phyloP scores from a whole-genome alignment of 176 grass and related monocot species.

The Secale cereale region DNA sequence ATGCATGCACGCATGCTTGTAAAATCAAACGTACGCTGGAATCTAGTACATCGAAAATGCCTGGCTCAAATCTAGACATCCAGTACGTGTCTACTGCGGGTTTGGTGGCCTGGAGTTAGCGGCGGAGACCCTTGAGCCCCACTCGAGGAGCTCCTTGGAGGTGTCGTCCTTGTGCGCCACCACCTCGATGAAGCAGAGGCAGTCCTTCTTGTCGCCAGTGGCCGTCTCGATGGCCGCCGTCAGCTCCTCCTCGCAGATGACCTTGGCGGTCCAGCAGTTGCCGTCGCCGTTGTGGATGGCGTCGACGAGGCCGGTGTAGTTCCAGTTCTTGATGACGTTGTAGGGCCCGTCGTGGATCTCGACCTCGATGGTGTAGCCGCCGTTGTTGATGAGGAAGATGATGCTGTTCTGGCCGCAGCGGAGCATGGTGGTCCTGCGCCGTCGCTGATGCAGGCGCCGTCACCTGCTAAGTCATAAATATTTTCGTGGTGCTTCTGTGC shows the following conservation, averaged over 20 bases:
- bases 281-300: constrained; percentile 49
- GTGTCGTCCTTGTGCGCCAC: constrained; percentile 64
- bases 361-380: constrained; percentile 56
- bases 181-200: constrained; percentile 33
- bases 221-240: neutral
- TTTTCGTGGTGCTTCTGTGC: too few species aligned
- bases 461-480: too few species aligned
- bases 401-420: constrained; percentile 36
- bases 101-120: constrained; percentile 58
- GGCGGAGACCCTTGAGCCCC: constrained; percentile 65
- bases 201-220: neutral
- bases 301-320: constrained; percentile 46
- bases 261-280: constrained; percentile 48
- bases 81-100: constrained; percentile 36
- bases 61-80: too few species aligned
- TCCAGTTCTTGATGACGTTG: constrained; percentile 57
- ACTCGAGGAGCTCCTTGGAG: constrained; percentile 67
- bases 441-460: constrained; percentile 49
- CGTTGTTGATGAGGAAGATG: constrained; percentile 60
- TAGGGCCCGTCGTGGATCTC: constrained; percentile 61
- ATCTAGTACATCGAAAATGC: too few species aligned
- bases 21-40: too few species aligned
- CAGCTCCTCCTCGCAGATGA: constrained; percentile 38
- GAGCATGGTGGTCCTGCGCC: constrained; percentile 47
- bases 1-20: too few species aligned